A percentile compares a stretch with the other conserved stretches of the same genome.
Conservation (phyloP, 2,329 filamentous ascomycete species). For the Xylaria sp. region DNA sequence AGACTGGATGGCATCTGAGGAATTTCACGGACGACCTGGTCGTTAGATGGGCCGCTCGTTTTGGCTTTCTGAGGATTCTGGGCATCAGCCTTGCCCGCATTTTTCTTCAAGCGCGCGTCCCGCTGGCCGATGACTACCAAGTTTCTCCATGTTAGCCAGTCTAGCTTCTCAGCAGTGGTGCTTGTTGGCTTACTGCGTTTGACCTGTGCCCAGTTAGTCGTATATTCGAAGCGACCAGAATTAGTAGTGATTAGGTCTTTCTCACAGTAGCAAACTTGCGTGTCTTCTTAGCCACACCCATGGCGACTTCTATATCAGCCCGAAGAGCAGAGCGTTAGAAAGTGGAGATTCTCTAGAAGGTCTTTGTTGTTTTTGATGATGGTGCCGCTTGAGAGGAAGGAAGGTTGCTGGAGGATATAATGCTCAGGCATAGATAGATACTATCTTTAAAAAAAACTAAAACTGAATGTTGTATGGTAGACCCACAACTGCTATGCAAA, state of each 20-base stretch:
- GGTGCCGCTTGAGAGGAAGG: neutral
- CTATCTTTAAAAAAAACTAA: constrained; percentile 18
- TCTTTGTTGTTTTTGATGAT: neutral
- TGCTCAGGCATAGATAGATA: neutral
- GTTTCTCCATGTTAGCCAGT: constrained; percentile 18
- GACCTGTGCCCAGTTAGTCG: constrained; percentile 39
- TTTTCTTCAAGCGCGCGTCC: constrained; percentile 85
- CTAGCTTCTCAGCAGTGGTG: neutral
- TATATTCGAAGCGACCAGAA: constrained; percentile 45
- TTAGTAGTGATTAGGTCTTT: neutral
- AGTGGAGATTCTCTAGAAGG: neutral
- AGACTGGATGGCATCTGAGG: constrained; percentile 83
- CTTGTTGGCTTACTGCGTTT: constrained; percentile 43
- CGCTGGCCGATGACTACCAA: constrained; percentile 74
- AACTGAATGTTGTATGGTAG: constrained; percentile 13
- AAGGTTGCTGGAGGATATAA: constrained; percentile 1
- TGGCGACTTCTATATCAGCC: constrained; percentile 11
- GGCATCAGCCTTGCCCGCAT: constrained; percentile 73
- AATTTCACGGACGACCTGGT: constrained; percentile 76
- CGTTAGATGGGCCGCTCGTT: constrained; percentile 58
- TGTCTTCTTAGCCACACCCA: constrained; percentile 37
- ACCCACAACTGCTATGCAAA: neutral
- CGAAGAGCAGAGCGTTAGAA: neutral
- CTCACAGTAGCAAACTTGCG: constrained; percentile 37
- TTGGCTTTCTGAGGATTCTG: constrained; percentile 68